Conservation (phyloP, 805 yeast species). For the Metschnikowia amazonensis region DNA sequence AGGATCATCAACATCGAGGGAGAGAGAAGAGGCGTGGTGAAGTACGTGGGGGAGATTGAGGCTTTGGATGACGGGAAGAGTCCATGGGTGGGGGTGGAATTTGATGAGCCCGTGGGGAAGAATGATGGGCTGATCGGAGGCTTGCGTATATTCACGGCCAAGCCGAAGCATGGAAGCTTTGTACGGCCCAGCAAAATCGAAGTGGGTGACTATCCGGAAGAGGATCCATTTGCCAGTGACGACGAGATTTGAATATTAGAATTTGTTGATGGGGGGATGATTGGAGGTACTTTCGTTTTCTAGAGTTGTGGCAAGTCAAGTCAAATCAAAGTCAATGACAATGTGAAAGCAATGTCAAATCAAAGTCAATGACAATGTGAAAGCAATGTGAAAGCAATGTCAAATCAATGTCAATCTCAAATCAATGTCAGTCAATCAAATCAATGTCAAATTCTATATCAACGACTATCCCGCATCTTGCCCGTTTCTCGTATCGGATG, state of each 20-base stretch:
- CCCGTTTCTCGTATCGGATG: too few relatives aligned
- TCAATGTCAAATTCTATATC: too few relatives aligned
- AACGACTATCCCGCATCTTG: too few relatives aligned
- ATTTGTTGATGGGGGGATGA: too few relatives aligned
- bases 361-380: too few relatives aligned
- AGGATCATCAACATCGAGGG: slow-evolving; percentile 42
- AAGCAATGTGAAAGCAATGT: too few relatives aligned
- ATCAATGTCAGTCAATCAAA: too few relatives aligned
- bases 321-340: too few relatives aligned
- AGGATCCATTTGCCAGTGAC: slow-evolving; percentile 42
- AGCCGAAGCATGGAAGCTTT: slow-evolving; percentile 67
- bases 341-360: too few relatives aligned
- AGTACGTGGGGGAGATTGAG: slow-evolving; percentile 64
- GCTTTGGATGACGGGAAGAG: slow-evolving; percentile 49
- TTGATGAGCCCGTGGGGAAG: slow-evolving; percentile 84
- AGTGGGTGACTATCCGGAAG: slow-evolving; percentile 62
- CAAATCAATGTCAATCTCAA: too few relatives aligned
- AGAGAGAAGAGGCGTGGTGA: slow-evolving; percentile 66
- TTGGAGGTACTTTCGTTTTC: too few relatives aligned
- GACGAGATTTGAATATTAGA: slow-evolving; percentile 22
- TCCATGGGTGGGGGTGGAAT: slow-evolving; percentile 80
- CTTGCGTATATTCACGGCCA: slow-evolving; percentile 52
- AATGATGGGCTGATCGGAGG: slow-evolving; percentile 77
- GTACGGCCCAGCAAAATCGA: slow-evolving; percentile 66
- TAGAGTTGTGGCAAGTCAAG: too few relatives aligned